phyloP scores from a whole-genome alignment of 169 alveolate genomes.

The Cryptosporidium baileyi region DNA sequence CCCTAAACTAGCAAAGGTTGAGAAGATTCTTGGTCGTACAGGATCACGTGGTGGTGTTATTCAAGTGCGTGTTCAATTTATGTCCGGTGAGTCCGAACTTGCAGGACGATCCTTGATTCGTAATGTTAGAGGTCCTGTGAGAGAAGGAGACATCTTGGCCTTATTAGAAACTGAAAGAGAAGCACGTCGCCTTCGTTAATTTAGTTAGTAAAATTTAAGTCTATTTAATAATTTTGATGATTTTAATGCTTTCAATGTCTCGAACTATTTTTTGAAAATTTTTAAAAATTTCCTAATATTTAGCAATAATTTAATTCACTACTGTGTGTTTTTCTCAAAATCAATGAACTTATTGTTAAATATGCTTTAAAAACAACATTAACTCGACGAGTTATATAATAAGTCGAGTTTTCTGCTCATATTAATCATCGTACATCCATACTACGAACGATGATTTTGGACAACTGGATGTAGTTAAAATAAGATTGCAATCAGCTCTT shows the following conservation, averaged over 20 bases:
- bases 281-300: background rate
- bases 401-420: background rate
- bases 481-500: background rate
- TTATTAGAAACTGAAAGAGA: constrained; percentile 97
- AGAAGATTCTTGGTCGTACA: constrained; percentile 93
- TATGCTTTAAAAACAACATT: background rate
- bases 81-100: constrained; percentile 87
- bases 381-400: background rate
- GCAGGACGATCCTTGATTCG: constrained; percentile 93
- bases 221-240: background rate
- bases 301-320: background rate
- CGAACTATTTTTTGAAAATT: background rate
- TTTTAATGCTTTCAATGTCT: background rate
- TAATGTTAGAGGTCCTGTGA: constrained; percentile 98
- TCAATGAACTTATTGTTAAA: background rate
- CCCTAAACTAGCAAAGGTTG: constrained; percentile 93
- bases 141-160: constrained; percentile 97
- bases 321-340: background rate
- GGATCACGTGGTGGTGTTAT: constrained; percentile 99
- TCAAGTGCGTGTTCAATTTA: constrained; percentile 93
- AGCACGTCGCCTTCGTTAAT: constrained; percentile 95
- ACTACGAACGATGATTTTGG: constrained; percentile 30
- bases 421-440: background rate
- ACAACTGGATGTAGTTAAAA: constrained; percentile 43
- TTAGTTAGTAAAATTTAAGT: too few species aligned